phyloP scores from a whole-genome alignment of 2,329 filamentous ascomycete genomes.

The Anthostomella pinea region DNA sequence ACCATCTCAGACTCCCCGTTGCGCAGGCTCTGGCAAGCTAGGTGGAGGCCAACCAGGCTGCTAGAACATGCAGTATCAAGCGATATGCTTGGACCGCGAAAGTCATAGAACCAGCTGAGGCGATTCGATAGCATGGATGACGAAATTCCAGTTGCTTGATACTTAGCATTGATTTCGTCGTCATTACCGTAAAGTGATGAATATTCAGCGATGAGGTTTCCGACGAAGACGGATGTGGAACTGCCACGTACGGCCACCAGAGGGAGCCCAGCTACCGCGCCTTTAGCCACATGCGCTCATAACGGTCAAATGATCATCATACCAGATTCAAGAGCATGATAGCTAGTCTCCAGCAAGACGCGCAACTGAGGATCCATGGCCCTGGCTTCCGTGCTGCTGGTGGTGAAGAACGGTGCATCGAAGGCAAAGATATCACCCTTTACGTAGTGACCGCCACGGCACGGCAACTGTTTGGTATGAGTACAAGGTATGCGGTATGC shows the following conservation, averaged over 20 bases:
- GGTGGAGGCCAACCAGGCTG: conserved; percentile 2
- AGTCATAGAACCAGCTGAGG: conserved; percentile 2
- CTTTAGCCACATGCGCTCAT: neutral
- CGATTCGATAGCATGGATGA: conserved; percentile 4
- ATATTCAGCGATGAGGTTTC: conserved; percentile 5
- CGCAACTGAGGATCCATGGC: conserved; percentile 60
- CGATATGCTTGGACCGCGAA: neutral
- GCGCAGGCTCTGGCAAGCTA: conserved; percentile 1
- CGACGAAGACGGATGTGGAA: conserved; percentile 4
- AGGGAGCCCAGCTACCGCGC: conserved; percentile 1
- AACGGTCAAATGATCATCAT: conserved; percentile 33
- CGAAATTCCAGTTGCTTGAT: conserved; percentile 3
- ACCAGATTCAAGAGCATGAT: conserved; percentile 59
- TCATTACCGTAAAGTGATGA: neutral
- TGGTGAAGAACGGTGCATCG: conserved; percentile 13
- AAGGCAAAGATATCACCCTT: conserved; percentile 6
- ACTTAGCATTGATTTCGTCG: conserved; percentile 5
- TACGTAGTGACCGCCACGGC: conserved; percentile 6
- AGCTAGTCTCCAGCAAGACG: conserved; percentile 60
- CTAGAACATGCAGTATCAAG: conserved; percentile 3
- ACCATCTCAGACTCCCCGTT: conserved; percentile 3
- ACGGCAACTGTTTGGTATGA: neutral
- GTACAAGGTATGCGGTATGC: neutral
- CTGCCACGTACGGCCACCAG: conserved; percentile 1
- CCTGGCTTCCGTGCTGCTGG: conserved; percentile 9